These are phyloP conservation scores for Pseudogymnoascus sp. DNA, from an alignment of 2,329 filamentous ascomycete genomes.

Conservation along the genomic window DNA sequence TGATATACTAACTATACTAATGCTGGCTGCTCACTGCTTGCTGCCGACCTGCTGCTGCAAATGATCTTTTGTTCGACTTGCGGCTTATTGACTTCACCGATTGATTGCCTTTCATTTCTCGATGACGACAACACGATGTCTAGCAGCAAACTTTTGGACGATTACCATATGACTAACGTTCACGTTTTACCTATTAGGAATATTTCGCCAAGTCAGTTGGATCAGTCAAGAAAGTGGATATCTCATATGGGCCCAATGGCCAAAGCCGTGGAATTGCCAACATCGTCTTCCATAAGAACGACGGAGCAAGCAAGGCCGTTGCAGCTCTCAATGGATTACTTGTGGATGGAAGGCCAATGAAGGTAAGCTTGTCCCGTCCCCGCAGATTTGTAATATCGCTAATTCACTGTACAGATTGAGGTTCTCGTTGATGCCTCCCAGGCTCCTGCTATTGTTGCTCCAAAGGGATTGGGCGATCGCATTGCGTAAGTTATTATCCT, in stretches of 20 bases:
- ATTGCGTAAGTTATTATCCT: constrained; percentile 53
- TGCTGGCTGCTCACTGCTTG: constrained; percentile 54
- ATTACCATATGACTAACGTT: constrained; percentile 58
- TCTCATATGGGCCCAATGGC: constrained; percentile 89
- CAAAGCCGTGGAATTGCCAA: constrained; percentile 88
- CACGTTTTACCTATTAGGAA: constrained; percentile 65
- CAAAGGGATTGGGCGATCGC: constrained; percentile 76
- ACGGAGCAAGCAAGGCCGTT: constrained; percentile 78
- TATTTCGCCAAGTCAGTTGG: constrained; percentile 88
- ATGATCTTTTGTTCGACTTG: constrained; percentile 25
- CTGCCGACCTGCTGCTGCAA: constrained; percentile 29
- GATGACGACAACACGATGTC: constrained; percentile 19
- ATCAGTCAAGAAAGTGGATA: constrained; percentile 80
- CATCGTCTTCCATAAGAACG: constrained; percentile 73
- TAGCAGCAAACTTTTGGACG: constrained; percentile 29
- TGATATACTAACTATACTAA: constrained; percentile 32
- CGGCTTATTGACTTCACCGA: constrained; percentile 12
- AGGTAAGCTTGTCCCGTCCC: constrained; percentile 48
- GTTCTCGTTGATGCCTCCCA: constrained; percentile 75
- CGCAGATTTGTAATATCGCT: constrained; percentile 13
- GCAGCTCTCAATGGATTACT: constrained; percentile 78
- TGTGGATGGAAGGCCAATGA: constrained; percentile 85
- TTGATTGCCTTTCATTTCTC: constrained; percentile 3
- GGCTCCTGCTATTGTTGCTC: constrained; percentile 57
- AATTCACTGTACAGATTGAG: constrained; percentile 58